phyloP scores from a whole-genome alignment of 352 stramenopile genomes.

The Phytopythium ostracodes region DNA sequence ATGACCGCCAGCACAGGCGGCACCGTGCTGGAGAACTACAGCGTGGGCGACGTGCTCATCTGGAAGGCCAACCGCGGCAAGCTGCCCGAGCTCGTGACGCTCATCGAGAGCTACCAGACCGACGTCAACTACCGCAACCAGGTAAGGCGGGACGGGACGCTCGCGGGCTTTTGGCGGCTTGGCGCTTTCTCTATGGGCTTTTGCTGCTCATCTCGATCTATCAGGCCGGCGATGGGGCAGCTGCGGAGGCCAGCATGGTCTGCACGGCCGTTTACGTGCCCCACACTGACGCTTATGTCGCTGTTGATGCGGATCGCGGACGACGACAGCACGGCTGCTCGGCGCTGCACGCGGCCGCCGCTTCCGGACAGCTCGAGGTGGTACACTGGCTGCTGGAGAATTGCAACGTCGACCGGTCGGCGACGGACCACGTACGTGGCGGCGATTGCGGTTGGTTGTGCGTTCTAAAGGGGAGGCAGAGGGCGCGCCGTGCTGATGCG shows the following conservation, averaged over 20 bases:
- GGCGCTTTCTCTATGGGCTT: not conserved
- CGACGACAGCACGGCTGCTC: slow-evolving; percentile 69
- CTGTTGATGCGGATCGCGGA: not conserved
- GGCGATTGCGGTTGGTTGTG: not conserved
- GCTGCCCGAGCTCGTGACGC: slow-evolving; percentile 69
- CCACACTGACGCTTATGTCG: not conserved
- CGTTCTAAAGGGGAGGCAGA: not conserved
- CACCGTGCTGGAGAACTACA: slow-evolving; percentile 68
- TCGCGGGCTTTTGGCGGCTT: not conserved
- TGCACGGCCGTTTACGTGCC: too few relatives aligned
- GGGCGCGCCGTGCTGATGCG: not conserved
- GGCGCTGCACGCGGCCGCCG: slow-evolving; percentile 68
- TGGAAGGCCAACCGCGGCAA: slow-evolving; percentile 85
- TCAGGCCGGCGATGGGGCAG: not conserved
- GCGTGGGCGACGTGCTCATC: slow-evolving; percentile 81
- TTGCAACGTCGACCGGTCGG: slow-evolving; percentile 51
- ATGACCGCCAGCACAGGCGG: slow-evolving; percentile 40
- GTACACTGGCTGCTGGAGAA: slow-evolving; percentile 75
- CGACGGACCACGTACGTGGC: slow-evolving; percentile 58
- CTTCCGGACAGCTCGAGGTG: slow-evolving; percentile 75
- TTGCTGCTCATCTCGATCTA: too few relatives aligned
- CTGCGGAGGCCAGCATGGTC: not conserved
- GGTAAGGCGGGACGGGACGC: too few relatives aligned
- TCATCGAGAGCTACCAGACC: slow-evolving; percentile 68
- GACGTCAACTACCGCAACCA: slow-evolving; percentile 88